Evolutionary conservation across 208 protist genomes (phyloP).

Genomic region (Acanthamoeba culbertsoni): DNA sequence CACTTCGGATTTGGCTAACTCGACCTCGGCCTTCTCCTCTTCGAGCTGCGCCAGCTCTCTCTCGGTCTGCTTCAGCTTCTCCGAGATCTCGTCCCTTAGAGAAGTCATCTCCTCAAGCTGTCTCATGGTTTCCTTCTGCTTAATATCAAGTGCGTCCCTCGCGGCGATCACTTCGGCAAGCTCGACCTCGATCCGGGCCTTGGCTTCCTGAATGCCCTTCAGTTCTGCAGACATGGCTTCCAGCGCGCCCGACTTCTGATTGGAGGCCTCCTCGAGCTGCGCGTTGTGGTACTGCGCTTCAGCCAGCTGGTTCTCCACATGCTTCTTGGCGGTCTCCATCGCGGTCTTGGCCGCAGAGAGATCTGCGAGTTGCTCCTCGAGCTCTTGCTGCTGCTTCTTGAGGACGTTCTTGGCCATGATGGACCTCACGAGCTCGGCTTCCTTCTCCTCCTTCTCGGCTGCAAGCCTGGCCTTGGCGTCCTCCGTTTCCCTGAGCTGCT

Average conservation of each 20-base stretch:
- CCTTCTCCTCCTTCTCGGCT: neutral
- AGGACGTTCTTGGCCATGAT: neutral
- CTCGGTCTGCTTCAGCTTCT: neutral
- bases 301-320: neutral
- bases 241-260: neutral
- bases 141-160: neutral
- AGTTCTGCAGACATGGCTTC: neutral
- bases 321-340: neutral
- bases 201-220: neutral
- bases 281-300: neutral
- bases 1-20: neutral
- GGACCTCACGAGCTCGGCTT: neutral
- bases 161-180: neutral
- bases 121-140: neutral
- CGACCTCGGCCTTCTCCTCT: neutral
- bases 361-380: neutral
- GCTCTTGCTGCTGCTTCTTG: neutral
- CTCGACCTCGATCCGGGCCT: neutral
- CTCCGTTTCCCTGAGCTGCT: neutral
- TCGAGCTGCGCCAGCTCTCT: neutral
- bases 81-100: neutral
- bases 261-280: neutral
- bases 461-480: neutral
- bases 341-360: neutral
- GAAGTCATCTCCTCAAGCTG: neutral